Conservation (phyloP, 768 basidiomycete genomes). For the Russula ochroleuca region DNA sequence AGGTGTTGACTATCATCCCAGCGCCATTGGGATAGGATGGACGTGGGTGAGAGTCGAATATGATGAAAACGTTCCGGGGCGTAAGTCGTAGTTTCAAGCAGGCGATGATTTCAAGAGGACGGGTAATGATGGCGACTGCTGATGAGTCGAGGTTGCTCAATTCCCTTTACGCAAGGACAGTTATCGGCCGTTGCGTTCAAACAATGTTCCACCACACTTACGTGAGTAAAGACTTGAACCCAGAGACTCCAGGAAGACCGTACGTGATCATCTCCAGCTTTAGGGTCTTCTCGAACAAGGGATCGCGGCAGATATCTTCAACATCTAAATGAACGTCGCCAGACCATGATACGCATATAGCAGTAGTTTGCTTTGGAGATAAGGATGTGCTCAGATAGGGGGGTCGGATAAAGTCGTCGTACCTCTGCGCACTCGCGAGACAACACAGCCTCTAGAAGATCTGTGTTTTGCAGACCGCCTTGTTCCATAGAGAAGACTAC, state of each 20-base stretch:
- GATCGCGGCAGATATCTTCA: conserved; percentile 47
- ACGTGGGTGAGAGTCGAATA: conserved; percentile 68
- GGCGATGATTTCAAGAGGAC: conserved; percentile 67
- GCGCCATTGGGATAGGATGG: conserved; percentile 53
- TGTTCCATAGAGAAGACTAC: conserved; percentile 42
- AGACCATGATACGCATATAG: conserved; percentile 56
- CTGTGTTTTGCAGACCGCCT: conserved; percentile 31
- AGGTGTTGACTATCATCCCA: conserved; percentile 52
- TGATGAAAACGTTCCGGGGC: conserved; percentile 42
- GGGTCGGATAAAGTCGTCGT: conserved; percentile 8
- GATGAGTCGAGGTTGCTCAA: conserved; percentile 30
- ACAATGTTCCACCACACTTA: conserved; percentile 26
- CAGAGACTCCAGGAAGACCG: conserved; percentile 36
- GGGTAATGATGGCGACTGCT: conserved; percentile 53
- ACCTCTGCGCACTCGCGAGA: conserved; percentile 39
- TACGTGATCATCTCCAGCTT: conserved; percentile 37
- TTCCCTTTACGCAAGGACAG: conserved; percentile 26
- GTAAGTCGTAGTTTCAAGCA: conserved; percentile 40
- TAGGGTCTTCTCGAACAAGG: conserved; percentile 45
- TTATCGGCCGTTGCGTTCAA: background rate
- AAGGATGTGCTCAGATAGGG: background rate
- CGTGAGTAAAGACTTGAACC: conserved; percentile 38
- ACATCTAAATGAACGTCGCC: conserved; percentile 50
- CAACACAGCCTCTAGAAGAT: conserved; percentile 37
- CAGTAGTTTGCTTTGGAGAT: conserved; percentile 46